Evolutionary conservation across 2,329 filamentous ascomycete species (phyloP).

Genomic region (Diaporthe ampelina): DNA sequence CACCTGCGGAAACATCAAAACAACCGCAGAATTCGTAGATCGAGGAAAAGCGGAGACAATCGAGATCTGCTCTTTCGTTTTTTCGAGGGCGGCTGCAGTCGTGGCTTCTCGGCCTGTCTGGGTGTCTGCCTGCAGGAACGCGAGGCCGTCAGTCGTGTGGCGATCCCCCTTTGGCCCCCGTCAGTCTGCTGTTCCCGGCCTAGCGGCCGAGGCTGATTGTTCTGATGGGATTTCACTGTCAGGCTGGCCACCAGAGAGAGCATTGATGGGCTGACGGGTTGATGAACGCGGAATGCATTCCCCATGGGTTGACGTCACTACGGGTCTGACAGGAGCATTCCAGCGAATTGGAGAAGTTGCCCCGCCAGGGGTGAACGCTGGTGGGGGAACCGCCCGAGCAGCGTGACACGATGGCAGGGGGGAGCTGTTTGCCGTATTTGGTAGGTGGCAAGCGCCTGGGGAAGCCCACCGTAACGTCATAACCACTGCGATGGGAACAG

Average conservation of each 20-base stretch:
- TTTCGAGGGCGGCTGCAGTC: background rate
- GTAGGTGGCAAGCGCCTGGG: conserved; percentile 9
- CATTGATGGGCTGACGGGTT: conserved; percentile 28
- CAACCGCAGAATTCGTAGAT: background rate
- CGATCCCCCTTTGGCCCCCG: background rate
- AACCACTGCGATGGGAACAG: background rate
- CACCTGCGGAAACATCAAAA: background rate
- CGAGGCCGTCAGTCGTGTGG: conserved; percentile 21
- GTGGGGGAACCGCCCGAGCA: background rate
- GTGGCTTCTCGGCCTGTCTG: conserved; percentile 14
- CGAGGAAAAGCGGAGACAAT: conserved; percentile 27
- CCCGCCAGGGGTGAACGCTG: conserved; percentile 18
- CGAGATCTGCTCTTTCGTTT: conserved; percentile 5
- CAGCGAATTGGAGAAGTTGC: background rate
- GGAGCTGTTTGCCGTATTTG: conserved; percentile 11
- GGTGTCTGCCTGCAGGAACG: conserved; percentile 6
- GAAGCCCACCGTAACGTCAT: conserved; percentile 29
- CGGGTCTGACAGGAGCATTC: conserved; percentile 5
- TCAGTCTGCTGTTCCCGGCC: conserved; percentile 1
- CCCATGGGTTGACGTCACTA: conserved; percentile 9
- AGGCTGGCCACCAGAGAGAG: background rate
- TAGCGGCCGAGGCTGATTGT: conserved; percentile 6
- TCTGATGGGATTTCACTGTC: background rate
- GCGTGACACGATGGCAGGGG: background rate
- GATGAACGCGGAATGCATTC: background rate